Base-by-base conservation (phyloP, 345 rosid species). In the Euphorbia peplus region DNA sequence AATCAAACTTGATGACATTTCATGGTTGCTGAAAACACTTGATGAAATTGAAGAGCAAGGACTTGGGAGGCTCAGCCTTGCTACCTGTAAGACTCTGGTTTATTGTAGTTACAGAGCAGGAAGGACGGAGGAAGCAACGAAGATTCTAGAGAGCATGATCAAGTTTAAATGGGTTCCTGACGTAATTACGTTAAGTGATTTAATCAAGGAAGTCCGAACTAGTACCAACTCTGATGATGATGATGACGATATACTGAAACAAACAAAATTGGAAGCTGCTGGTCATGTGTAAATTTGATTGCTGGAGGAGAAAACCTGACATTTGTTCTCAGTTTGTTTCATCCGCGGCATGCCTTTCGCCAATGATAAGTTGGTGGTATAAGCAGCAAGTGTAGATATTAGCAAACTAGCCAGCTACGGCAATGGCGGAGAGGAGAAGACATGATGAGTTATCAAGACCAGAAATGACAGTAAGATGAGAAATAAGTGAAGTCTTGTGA, bases 121-220 rank as follows among this genome's bases (percentile, higher is more conserved):
- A 61, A 76, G 37, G 64, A 66, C 44, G 30, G 88, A 83, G 19
- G 75, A 79, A 68, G 96, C 92, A 61, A 82, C 63, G 64, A 78
- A 66, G 59, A 78, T 86, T 76, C 67, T 79, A 66, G 85, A 87
- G 78, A 75, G 74, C 47, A 74, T 89, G 82, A 73, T 80, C 51
- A 75, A 70, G 68, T 82, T 79, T 56, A 71, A 80, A 65, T 86
- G 90, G 77, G 75, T 87, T 58, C 82, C 85, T 56, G 78, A 78
- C 21, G 76, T 88, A 48, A 77, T 75, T 52, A 73, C 22, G 72
- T 35, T 84, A 64, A 69, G 47, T 62, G 81, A 76, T 67, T 22
- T 83, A 3, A 24, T 69, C 28, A 67, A 63, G 26, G 66, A 66
- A 59, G 60, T 58, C 63, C 65, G 57, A 59, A 58, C 64, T 61